Conservation (phyloP, 495 filamentous ascomycete species). For the Aspergillus mulundensis region DNA sequence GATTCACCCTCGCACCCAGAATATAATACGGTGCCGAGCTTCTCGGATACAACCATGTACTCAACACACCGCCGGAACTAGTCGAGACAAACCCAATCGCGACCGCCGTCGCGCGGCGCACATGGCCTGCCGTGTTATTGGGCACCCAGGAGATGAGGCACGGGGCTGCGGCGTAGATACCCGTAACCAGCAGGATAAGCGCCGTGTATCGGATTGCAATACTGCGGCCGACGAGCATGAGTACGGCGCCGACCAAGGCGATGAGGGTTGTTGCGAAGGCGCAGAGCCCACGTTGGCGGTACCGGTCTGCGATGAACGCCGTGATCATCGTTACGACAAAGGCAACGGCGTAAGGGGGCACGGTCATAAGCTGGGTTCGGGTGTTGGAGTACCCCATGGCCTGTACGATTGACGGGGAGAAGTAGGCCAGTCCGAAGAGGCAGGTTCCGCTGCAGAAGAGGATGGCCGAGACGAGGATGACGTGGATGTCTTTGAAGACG, state of each 20-base stretch:
- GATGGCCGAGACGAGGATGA: background rate
- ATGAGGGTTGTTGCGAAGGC: constrained; percentile 9
- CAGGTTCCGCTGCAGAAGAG: constrained; percentile 11
- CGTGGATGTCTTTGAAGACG: constrained; percentile 8
- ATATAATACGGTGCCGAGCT: constrained; percentile 11
- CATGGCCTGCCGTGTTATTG: constrained; percentile 11
- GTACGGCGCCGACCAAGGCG: constrained; percentile 5
- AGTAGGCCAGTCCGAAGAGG: constrained; percentile 14
- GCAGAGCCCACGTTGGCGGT: constrained; percentile 6
- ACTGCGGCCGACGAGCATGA: background rate
- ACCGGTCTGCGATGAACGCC: constrained; percentile 10
- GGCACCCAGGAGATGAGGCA: constrained; percentile 15
- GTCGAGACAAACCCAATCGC: constrained; percentile 11
- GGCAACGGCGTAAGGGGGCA: constrained; percentile 8
- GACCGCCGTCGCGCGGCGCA: constrained; percentile 8
- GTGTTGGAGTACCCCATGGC: constrained; percentile 8
- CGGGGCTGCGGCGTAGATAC: constrained; percentile 10
- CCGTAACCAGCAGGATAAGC: constrained; percentile 10
- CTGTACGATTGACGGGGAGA: constrained; percentile 11
- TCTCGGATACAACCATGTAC: constrained; percentile 16
- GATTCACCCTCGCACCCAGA: constrained; percentile 7
- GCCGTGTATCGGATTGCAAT: constrained; percentile 8
- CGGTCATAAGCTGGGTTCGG: constrained; percentile 5
- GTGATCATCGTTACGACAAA: constrained; percentile 12
- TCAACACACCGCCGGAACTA: constrained; percentile 10